These are phyloP conservation scores for Fusarium musae DNA, from an alignment of 2,329 filamentous ascomycete genomes.

Conservation along the genomic window DNA sequence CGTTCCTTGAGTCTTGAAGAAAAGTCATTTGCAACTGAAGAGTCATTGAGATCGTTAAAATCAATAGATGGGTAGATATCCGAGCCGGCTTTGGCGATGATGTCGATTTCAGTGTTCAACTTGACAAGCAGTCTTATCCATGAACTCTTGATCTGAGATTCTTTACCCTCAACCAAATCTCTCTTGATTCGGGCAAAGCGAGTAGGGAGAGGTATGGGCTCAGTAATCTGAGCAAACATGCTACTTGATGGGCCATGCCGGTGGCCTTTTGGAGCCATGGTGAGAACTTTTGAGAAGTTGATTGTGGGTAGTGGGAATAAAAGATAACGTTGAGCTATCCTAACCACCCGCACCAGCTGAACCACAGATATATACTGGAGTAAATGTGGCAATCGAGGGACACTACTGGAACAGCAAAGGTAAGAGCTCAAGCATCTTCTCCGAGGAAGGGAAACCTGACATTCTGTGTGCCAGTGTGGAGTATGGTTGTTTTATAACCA, in stretches of 20 bases:
- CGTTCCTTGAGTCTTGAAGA: conserved; percentile 43
- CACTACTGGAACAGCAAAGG: not conserved
- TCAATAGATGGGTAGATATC: conserved; percentile 56
- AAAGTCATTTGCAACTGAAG: conserved; percentile 42
- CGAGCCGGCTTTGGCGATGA: conserved; percentile 45
- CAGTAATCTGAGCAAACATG: conserved; percentile 43
- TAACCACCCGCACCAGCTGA: not conserved
- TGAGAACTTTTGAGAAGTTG: not conserved
- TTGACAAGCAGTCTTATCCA: conserved; percentile 54
- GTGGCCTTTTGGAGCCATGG: conserved; percentile 33
- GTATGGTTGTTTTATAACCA: conserved; percentile 16
- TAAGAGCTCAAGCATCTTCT: conserved; percentile 2
- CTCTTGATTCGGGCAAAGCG: conserved; percentile 56
- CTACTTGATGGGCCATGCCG: conserved; percentile 41
- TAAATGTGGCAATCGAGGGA: not conserved
- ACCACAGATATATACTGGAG: not conserved
- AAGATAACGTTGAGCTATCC: not conserved
- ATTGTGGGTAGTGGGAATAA: not conserved
- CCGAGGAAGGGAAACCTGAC: not conserved
- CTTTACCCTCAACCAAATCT: conserved; percentile 52
- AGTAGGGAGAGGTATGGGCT: conserved; percentile 50
- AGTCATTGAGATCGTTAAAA: conserved; percentile 51
- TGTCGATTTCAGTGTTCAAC: conserved; percentile 52
- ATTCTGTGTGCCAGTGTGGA: conserved; percentile 8
- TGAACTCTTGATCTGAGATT: conserved; percentile 50